A percentile compares a stretch with the other conserved stretches of the same genome.
These are phyloP conservation scores for Candolleomyces eurysporus DNA, from an alignment of 768 basidiomycete species.

Conservation along the genomic window DNA sequence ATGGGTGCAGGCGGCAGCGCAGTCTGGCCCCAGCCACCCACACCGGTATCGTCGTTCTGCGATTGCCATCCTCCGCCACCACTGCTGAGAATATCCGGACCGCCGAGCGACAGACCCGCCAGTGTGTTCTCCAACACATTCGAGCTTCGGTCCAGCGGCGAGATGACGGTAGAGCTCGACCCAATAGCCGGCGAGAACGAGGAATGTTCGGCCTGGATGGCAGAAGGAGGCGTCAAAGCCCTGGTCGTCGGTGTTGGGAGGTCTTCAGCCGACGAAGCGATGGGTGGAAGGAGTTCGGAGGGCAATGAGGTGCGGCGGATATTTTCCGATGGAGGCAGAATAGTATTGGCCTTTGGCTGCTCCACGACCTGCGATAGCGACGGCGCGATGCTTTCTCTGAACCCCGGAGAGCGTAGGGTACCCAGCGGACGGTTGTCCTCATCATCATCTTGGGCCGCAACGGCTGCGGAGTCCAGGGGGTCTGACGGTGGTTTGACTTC, in stretches of 20 bases:
- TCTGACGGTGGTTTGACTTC: slow-evolving; percentile 19
- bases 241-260: neutral
- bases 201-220: neutral
- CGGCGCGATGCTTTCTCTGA: slow-evolving; percentile 47
- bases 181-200: neutral
- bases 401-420: slow-evolving; percentile 43
- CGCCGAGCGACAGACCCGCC: slow-evolving; percentile 33
- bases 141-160: slow-evolving; percentile 31
- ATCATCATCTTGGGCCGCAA: slow-evolving; percentile 29
- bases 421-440: slow-evolving; percentile 31
- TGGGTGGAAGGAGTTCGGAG: neutral
- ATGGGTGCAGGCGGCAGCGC: slow-evolving; percentile 12
- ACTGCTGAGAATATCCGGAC: slow-evolving; percentile 20
- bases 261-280: neutral
- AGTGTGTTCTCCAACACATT: slow-evolving; percentile 31
- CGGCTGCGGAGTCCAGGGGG: slow-evolving; percentile 30
- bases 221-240: neutral
- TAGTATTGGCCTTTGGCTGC: no score
- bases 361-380: neutral
- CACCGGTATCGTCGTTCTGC: slow-evolving; percentile 9
- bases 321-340: no score
- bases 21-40: slow-evolving; percentile 11
- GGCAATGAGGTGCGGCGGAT: neutral
- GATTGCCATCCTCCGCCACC: slow-evolving; percentile 4
- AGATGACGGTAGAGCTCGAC: slow-evolving; percentile 23